Conservation (phyloP, 2,329 filamentous ascomycete genomes). For the Aaosphaeria pasadenensis region DNA sequence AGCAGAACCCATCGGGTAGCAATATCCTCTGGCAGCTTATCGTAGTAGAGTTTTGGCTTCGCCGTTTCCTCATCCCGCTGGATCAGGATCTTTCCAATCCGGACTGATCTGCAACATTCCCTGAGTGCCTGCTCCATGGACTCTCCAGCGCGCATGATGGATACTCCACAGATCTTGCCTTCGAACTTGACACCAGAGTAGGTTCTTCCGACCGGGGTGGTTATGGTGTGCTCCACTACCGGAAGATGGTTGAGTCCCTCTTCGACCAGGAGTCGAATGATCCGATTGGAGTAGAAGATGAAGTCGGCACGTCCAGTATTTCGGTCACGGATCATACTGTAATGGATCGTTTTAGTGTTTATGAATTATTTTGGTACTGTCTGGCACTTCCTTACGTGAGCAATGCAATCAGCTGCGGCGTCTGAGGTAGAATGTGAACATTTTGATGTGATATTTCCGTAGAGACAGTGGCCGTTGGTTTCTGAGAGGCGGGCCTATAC, state of each 20-base stretch:
- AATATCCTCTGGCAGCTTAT: conserved; percentile 95
- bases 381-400: conserved; percentile 71
- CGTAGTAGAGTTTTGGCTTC: conserved; percentile 91
- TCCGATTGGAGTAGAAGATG: conserved; percentile 98
- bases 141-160: conserved; percentile 97
- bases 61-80: conserved; percentile 95
- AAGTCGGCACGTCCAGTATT: conserved; percentile 91
- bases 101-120: conserved; percentile 95
- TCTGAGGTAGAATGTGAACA: conserved; percentile 86
- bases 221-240: conserved; percentile 82
- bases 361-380: background rate
- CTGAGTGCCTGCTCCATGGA: conserved; percentile 97
- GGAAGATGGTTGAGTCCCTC: conserved; percentile 96
- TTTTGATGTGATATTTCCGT: conserved; percentile 78
- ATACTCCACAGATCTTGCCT: conserved; percentile 97
- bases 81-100: conserved; percentile 98
- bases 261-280: conserved; percentile 93
- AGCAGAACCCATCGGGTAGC: conserved; percentile 88
- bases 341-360: conserved; percentile 1
- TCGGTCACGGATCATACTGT: conserved; percentile 90
- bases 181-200: conserved; percentile 94
- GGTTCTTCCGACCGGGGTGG: conserved; percentile 81
- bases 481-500: conserved; percentile 73
- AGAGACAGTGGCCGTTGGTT: conserved; percentile 85
- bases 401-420: conserved; percentile 93